phyloP scores from a whole-genome alignment of 2,329 filamentous ascomycete species.

The Chrysoporthe puriensis region DNA sequence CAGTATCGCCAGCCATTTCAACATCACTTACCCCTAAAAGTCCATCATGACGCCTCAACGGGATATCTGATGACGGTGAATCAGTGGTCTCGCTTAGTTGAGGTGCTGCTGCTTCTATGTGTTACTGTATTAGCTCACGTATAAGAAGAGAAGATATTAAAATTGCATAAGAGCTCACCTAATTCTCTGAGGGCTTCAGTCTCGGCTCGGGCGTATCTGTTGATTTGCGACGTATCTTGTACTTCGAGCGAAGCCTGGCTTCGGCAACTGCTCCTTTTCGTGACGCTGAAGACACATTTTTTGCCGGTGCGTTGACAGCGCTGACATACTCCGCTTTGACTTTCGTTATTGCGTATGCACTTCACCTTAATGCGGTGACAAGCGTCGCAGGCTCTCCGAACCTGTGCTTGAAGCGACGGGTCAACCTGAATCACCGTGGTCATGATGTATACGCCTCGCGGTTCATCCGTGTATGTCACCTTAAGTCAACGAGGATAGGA shows the following conservation, averaged over 20 bases:
- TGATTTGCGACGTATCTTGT: neutral
- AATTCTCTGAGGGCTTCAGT: neutral
- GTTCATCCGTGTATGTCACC: neutral
- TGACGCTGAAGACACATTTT: neutral
- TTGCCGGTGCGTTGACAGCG: neutral
- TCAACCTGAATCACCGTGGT: neutral
- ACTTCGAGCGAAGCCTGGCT: neutral
- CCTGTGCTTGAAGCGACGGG: neutral
- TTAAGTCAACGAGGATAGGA: neutral
- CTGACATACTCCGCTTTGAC: neutral
- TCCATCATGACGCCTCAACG: neutral
- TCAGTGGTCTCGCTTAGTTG: neutral
- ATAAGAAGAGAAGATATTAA: neutral
- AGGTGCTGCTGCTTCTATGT: neutral
- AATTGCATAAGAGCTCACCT: neutral
- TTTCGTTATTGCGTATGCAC: neutral
- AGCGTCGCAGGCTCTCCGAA: neutral
- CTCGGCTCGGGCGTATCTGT: neutral
- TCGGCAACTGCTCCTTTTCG: neutral
- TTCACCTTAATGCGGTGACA: conserved; percentile 2
- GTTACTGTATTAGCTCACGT: neutral
- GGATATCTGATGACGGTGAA: neutral
- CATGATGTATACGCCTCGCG: neutral
- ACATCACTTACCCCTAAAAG: neutral
- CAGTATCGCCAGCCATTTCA: neutral